Base-by-base conservation (phyloP, 768 basidiomycete species). In the Clitopilus hobsonii region DNA sequence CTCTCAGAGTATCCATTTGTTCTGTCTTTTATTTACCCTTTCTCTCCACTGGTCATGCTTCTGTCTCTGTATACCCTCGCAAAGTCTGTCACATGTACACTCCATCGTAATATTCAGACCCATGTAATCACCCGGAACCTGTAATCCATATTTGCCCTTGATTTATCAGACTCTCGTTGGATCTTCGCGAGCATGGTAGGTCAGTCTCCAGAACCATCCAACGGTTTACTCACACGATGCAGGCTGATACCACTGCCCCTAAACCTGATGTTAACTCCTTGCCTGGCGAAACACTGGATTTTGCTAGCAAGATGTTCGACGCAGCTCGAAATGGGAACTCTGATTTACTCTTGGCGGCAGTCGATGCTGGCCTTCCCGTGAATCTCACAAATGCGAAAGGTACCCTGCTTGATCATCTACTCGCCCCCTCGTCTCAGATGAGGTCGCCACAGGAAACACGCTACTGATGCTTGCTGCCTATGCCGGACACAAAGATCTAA, bases 391-490 rank as follows among this genome's bases (percentile, higher is more conserved):
- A 91, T 57, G 72, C 78, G 45, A 81, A 88, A 75, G 88, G 88
- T 82, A 54, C 26, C 49, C 3, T 22, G n/a, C 2, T 51, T 14
- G 49, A 68, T 57, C 8, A 16, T 28, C 49, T 56, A 24, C 54
- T 11, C 32, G 24, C 52, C 38, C 28, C 38, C 51, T 8, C n/a
- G 18, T 16, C 14, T n/a, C 20, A 49, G 27, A 23, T 52, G 28
- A 20, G n/a, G 38, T 18, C 6, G 36, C 28, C 36, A 29, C 62
- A 85, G 89, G 90, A 20, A 91, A 91, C 65, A 88, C 88, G 4
- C 72, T 92, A 5, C 71, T 91, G 52, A 91, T 91, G 88, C 79
- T 90, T 51, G 84, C 86, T 2, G 80, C 89, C 1, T 91, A 91
- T 63, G 76, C 82, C 20, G 89, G 89, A 1, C 86, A 90, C 60